phyloP scores from a whole-genome alignment of 495 filamentous ascomycete species.

The Durotheca rogersii region DNA sequence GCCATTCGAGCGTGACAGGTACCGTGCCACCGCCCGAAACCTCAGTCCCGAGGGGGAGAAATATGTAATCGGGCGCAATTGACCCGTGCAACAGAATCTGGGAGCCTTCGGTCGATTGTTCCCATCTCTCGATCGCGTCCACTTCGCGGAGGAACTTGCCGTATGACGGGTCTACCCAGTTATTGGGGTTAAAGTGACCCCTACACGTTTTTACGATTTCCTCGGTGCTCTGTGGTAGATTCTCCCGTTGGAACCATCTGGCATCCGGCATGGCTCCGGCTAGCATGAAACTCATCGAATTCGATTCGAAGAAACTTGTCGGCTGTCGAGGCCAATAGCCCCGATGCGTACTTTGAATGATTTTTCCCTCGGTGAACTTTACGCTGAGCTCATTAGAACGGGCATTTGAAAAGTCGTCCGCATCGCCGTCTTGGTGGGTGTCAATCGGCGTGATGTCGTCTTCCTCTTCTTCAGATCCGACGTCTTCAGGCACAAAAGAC shows the following conservation, averaged over 20 bases:
- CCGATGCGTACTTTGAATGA: constrained; percentile 5
- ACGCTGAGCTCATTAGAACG: not conserved
- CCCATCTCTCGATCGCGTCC: constrained; percentile 43
- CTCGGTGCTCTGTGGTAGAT: constrained; percentile 36
- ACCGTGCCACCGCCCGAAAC: constrained; percentile 18
- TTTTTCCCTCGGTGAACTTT: constrained; percentile 10
- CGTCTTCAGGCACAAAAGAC: constrained; percentile 14
- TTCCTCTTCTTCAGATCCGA: constrained; percentile 20
- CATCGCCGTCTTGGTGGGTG: not conserved
- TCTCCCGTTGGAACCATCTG: constrained; percentile 32
- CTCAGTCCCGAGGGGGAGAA: constrained; percentile 39
- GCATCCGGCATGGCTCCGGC: constrained; percentile 37
- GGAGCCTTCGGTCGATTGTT: constrained; percentile 37
- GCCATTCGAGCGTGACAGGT: constrained; percentile 36
- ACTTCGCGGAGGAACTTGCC: constrained; percentile 40
- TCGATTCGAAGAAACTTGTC: constrained; percentile 31
- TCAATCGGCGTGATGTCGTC: constrained; percentile 7
- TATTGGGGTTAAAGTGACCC: constrained; percentile 22
- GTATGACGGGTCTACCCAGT: constrained; percentile 41
- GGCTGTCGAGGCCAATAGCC: constrained; percentile 30
- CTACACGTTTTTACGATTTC: constrained; percentile 34
- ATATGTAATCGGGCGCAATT: constrained; percentile 35
- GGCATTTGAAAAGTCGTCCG: constrained; percentile 4
- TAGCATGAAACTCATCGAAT: constrained; percentile 35
- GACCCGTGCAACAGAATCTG: constrained; percentile 28